Base-by-base conservation (phyloP, 2,329 filamentous ascomycete genomes). In the Aspergillus felis region DNA sequence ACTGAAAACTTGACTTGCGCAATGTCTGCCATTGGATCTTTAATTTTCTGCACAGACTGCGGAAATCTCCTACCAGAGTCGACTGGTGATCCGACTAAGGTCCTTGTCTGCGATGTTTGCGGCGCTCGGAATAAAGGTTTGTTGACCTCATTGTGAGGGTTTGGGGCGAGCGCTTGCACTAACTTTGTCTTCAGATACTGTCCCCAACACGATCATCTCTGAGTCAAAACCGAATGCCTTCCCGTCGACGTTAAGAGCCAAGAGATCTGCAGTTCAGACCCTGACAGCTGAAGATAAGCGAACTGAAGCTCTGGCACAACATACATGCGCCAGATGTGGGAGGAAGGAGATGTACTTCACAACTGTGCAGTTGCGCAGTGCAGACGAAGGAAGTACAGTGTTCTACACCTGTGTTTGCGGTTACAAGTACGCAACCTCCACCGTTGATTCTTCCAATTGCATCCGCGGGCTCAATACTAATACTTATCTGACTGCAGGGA, bases 1-100 rank as follows among this genome's bases (percentile, higher is more conserved):
- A 38, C 32, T 17, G 32, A 38, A 14, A 17, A 38, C 5, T 38
- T 38, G 14, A 7, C 32, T 38, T 38, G 32, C 32, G 17, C 57
- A 66, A 44, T 97, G 93, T 87, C 92, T 63, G 87, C 90, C 20
- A 92, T 97, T 64, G 93, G 92, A 56, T 93, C 92, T 53, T 82
- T 97, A 44, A 87, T 96, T 38, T 97, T 97, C 76, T 97, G 93
- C 79, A 90, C 84, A 54, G 90, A 92, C 72, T 97, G 93, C 74
- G 93, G 93, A 60, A 96, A 96, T 73, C 82, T 97, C 3, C 81
- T 97, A 44, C 91, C 94, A 54, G 84, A 88, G 53, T 91, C 90
- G 50, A 88, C 88, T 61, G 91, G 90, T 59, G 87, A 87, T 58
- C 82, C 85, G 65, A 89, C 91, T 71, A 88, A 89, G 56, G 83